These are phyloP conservation scores for Striga asiatica DNA, from an alignment of 257 asterid genomes.

Conservation along the genomic window DNA sequence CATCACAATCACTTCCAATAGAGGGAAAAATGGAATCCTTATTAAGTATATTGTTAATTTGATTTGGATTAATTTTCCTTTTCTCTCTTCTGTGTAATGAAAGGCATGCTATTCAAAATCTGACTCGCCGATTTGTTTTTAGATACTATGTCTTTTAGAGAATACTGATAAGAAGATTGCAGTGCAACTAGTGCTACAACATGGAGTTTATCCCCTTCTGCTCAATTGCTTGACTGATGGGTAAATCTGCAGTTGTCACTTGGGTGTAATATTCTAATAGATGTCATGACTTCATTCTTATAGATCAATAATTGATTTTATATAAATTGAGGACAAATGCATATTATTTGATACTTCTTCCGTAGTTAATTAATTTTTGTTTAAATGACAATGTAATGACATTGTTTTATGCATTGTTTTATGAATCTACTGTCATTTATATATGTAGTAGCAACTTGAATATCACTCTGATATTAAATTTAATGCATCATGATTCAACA, in stretches of 20 bases:
- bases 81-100: too few species aligned
- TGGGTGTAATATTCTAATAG: background rate
- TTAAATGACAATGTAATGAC: background rate
- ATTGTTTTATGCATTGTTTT: too few species aligned
- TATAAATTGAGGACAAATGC: background rate
- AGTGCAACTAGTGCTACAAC: constrained; percentile 38
- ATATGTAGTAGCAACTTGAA: background rate
- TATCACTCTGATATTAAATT: background rate
- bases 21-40: background rate
- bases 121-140: constrained; percentile 20
- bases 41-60: too few species aligned
- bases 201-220: constrained; percentile 57
- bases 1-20: background rate
- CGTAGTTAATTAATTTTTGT: background rate
- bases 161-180: constrained; percentile 45
- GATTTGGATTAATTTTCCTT: too few species aligned
- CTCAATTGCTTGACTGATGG: constrained; percentile 80
- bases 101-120: constrained; percentile 5
- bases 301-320: background rate
- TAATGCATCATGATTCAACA: background rate
- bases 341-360: background rate
- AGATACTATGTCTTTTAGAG: constrained; percentile 69
- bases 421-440: too few species aligned
- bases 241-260: constrained; percentile 30
- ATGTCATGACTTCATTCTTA: background rate